phyloP scores from a whole-genome alignment of 2,329 filamentous ascomycete species.

The Boeremia lycopersici region DNA sequence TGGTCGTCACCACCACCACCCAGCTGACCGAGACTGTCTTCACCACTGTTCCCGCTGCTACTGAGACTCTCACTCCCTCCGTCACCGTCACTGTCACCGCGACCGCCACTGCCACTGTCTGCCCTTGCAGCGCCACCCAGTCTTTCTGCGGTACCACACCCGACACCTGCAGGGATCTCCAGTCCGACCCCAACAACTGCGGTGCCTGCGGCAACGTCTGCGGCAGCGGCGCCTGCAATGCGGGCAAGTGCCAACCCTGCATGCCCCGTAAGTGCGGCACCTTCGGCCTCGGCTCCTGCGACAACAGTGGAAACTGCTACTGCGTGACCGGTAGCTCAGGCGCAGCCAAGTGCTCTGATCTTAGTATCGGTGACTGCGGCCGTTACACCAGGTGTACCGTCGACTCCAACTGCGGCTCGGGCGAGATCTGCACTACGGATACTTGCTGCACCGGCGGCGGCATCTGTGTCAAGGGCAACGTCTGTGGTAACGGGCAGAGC shows the following conservation, averaged over 20 bases:
- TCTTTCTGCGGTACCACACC: slow-evolving; percentile 9
- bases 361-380: neutral
- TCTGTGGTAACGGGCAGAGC: neutral
- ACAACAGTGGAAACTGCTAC: neutral
- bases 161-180: slow-evolving; percentile 15
- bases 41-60: slow-evolving; percentile 6
- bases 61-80: slow-evolving; percentile 11
- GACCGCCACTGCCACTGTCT: slow-evolving; percentile 12
- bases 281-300: neutral
- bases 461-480: slow-evolving; percentile 10
- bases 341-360: neutral
- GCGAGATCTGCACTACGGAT: slow-evolving; percentile 4
- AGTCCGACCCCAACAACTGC: slow-evolving; percentile 14
- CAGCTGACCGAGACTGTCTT: slow-evolving; percentile 8
- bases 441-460: slow-evolving; percentile 7
- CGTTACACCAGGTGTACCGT: neutral
- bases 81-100: slow-evolving; percentile 11
- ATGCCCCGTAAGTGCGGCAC: neutral
- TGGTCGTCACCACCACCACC: slow-evolving; percentile 3
- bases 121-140: slow-evolving; percentile 7
- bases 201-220: slow-evolving; percentile 16
- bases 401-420: neutral
- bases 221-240: neutral
- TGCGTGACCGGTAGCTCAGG: neutral
- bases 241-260: slow-evolving; percentile 4